These are phyloP conservation scores for Skeletonema tropicum DNA, from an alignment of 108 stramenopile species.

Conservation along the genomic window DNA sequence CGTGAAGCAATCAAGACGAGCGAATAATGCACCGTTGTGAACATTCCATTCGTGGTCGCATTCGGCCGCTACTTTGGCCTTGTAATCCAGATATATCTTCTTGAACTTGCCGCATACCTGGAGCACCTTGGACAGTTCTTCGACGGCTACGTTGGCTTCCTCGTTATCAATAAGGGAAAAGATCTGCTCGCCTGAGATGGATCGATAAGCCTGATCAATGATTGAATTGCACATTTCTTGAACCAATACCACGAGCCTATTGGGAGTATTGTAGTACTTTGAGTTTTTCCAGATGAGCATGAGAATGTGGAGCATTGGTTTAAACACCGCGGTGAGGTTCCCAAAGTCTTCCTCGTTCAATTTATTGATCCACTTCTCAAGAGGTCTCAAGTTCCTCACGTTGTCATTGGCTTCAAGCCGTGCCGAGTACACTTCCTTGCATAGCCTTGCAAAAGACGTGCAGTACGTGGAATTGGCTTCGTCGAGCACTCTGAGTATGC, in stretches of 20 bases:
- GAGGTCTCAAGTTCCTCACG: conserved; percentile 82
- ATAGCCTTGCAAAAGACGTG: conserved; percentile 82
- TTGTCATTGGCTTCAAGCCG: conserved; percentile 91
- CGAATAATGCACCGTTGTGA: conserved; percentile 91
- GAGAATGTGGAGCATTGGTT: conserved; percentile 86
- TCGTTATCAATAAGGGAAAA: conserved; percentile 85
- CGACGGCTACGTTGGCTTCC: conserved; percentile 75
- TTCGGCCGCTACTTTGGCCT: conserved; percentile 74
- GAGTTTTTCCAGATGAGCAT: conserved; percentile 94
- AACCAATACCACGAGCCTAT: conserved; percentile 87
- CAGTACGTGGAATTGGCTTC: conserved; percentile 87
- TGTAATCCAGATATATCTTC: conserved; percentile 81
- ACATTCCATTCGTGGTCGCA: conserved; percentile 84
- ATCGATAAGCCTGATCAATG: conserved; percentile 81
- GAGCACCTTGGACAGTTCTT: conserved; percentile 58
- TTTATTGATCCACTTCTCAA: conserved; percentile 68
- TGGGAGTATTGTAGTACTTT: conserved; percentile 90
- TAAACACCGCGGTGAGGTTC: conserved; percentile 72
- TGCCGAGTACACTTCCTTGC: conserved; percentile 87
- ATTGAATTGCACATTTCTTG: conserved; percentile 90
- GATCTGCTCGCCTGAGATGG: conserved; percentile 85
- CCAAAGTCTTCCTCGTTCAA: conserved; percentile 69
- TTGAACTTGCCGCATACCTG: conserved; percentile 87
- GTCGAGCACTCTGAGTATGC: conserved; percentile 81
- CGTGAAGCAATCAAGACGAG: conserved; percentile 87